Percentiles rank a stretch among this genome's conserved stretches.
Evolutionary conservation across 495 filamentous ascomycete genomes (phyloP).

Genomic region (Aspergillus homomorphus): DNA sequence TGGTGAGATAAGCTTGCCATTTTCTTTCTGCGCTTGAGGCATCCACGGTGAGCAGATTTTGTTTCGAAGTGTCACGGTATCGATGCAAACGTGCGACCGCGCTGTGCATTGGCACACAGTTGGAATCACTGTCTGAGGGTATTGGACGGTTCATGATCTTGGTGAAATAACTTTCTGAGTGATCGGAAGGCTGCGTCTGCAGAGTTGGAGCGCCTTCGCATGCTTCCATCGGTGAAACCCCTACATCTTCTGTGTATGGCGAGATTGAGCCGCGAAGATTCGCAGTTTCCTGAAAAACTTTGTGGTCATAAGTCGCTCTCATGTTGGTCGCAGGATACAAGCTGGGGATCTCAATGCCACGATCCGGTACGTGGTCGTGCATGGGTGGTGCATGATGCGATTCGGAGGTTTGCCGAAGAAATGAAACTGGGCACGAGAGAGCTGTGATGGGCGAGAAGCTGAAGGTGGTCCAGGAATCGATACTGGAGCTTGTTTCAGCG

Average conservation of each 20-base stretch:
- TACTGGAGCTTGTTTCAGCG: slow-evolving; percentile 28
- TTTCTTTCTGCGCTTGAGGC: slow-evolving; percentile 29
- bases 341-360: slow-evolving; percentile 4
- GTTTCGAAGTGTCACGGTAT: background rate
- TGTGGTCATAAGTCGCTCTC: background rate
- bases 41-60: slow-evolving; percentile 3
- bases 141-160: slow-evolving; percentile 11
- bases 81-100: background rate
- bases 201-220: background rate
- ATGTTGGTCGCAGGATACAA: slow-evolving; percentile 23
- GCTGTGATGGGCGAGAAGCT: slow-evolving; percentile 27
- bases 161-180: slow-evolving; percentile 13
- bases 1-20: slow-evolving; percentile 43
- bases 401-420: slow-evolving; percentile 33
- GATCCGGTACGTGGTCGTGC: slow-evolving; percentile 2
- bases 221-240: slow-evolving; percentile 4
- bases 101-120: background rate
- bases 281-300: slow-evolving; percentile 9
- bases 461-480: slow-evolving; percentile 32
- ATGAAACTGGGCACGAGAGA: slow-evolving; percentile 36
- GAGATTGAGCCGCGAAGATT: slow-evolving; percentile 15
- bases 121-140: slow-evolving; percentile 1
- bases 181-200: background rate
- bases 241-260: slow-evolving; percentile 7
- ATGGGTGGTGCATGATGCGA: slow-evolving; percentile 13